These are phyloP conservation scores for Fusarium dlaminii DNA, from an alignment of 2,329 filamentous ascomycete genomes.

Conservation along the genomic window DNA sequence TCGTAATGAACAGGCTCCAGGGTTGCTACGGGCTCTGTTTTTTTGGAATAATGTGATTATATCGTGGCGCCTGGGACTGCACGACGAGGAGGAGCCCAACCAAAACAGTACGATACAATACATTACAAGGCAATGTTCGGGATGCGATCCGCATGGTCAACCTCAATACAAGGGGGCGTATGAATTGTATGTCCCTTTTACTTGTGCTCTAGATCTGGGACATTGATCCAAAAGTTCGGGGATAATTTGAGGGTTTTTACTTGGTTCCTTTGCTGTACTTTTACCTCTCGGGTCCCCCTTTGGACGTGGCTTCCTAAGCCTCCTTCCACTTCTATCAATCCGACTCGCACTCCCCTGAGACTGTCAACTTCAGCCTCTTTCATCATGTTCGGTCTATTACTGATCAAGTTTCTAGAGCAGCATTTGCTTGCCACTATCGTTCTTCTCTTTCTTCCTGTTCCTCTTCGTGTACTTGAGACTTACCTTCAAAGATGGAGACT, in stretches of 20 bases:
- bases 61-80: conserved; percentile 17
- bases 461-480: conserved; percentile 20
- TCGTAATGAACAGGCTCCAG: background rate
- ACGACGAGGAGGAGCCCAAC: background rate
- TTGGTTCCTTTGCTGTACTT: conserved; percentile 21
- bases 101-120: background rate
- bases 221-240: conserved; percentile 42
- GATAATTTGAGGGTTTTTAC: conserved; percentile 29
- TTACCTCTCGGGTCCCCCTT: conserved; percentile 30
- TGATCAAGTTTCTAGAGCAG: conserved; percentile 28
- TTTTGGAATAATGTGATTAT: conserved; percentile 2
- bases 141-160: background rate
- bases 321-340: conserved; percentile 1
- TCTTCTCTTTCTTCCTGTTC: conserved; percentile 30
- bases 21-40: conserved; percentile 9
- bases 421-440: conserved; percentile 28
- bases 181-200: background rate
- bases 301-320: conserved; percentile 18
- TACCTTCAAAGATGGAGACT: conserved; percentile 26
- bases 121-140: background rate
- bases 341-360: background rate
- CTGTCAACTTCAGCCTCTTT: background rate
- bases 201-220: conserved; percentile 37
- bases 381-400: conserved; percentile 30
- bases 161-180: conserved; percentile 9